phyloP scores from a whole-genome alignment of 2,329 filamentous ascomycete species.

The Kalaharituber pfeilii region DNA sequence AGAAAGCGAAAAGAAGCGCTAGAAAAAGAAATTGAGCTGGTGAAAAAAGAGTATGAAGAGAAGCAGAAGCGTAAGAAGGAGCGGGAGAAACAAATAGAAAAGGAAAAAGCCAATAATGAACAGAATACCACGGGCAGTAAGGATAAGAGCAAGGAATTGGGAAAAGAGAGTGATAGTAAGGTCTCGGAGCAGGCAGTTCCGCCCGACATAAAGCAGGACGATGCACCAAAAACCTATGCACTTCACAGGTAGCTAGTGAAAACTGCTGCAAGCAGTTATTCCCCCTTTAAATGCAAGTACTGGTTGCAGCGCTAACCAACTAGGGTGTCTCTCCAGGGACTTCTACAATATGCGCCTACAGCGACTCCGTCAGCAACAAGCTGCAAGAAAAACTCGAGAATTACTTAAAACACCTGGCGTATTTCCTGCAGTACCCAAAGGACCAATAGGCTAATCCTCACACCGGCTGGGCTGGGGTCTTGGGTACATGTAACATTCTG shows the following conservation, averaged over 20 bases:
- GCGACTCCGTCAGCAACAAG: background rate
- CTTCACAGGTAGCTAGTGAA: background rate
- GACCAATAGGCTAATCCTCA: background rate
- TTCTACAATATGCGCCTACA: background rate
- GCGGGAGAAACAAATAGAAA: conserved; percentile 50
- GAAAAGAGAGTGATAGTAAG: background rate
- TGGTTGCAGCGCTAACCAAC: background rate
- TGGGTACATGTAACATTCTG: too few species aligned
- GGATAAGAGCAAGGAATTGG: background rate
- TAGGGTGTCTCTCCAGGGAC: background rate
- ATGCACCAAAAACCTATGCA: background rate
- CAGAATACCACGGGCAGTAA: conserved; percentile 7
- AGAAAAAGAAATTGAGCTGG: conserved; percentile 60
- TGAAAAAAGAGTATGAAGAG: conserved; percentile 33
- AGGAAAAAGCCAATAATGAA: conserved; percentile 35
- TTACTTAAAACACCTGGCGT: background rate
- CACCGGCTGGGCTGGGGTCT: too few species aligned
- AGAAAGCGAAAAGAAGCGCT: conserved; percentile 46
- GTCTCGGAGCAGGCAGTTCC: background rate
- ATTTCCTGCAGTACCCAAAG: conserved; percentile 2
- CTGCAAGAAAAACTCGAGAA: background rate
- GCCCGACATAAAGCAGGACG: background rate
- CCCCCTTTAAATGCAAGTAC: too few species aligned
- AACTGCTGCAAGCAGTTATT: too few species aligned
- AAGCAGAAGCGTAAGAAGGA: conserved; percentile 35